Evolutionary conservation across 176 grass and related monocot genomes (phyloP).

Genomic region (Areca catechu): DNA sequence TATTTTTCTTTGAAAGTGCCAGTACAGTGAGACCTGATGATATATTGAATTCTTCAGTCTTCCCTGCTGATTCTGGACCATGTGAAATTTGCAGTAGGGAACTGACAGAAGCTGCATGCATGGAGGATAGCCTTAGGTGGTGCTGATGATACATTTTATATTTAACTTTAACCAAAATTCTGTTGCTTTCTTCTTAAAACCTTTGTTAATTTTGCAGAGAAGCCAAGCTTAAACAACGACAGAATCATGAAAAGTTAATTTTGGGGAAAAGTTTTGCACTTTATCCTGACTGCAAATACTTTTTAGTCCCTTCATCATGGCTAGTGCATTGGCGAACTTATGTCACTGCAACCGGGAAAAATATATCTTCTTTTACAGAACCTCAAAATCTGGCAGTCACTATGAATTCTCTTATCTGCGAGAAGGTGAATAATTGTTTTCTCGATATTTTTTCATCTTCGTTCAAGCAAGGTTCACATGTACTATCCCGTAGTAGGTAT

Average conservation of each 20-base stretch:
- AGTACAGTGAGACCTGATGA: slow-evolving; percentile 32
- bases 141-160: slow-evolving; percentile 11
- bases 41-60: slow-evolving; percentile 28
- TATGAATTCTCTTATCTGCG: slow-evolving; percentile 70
- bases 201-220: slow-evolving; percentile 35
- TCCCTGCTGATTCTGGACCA: slow-evolving; percentile 58
- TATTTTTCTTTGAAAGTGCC: slow-evolving; percentile 69
- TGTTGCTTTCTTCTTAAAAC: neutral
- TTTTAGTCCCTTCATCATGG: slow-evolving; percentile 78
- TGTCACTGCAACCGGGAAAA: slow-evolving; percentile 83
- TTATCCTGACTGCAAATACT: slow-evolving; percentile 63
- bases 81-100: slow-evolving; percentile 62
- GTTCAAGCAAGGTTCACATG: no score
- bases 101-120: slow-evolving; percentile 75
- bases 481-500: no score
- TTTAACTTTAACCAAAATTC: no score
- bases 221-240: slow-evolving; percentile 67
- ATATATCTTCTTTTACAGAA: slow-evolving; percentile 61
- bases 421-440: slow-evolving; percentile 53
- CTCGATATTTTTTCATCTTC: neutral
- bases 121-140: slow-evolving; percentile 81
- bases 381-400: slow-evolving; percentile 57
- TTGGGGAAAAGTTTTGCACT: slow-evolving; percentile 63
- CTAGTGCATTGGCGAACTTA: slow-evolving; percentile 85
- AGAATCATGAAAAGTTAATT: slow-evolving; percentile 79